Percentiles rank a stretch among this genome's conserved stretches.
Conservation (phyloP, 1,139 yeast genomes). For the Suhomyces yuchorum region DNA sequence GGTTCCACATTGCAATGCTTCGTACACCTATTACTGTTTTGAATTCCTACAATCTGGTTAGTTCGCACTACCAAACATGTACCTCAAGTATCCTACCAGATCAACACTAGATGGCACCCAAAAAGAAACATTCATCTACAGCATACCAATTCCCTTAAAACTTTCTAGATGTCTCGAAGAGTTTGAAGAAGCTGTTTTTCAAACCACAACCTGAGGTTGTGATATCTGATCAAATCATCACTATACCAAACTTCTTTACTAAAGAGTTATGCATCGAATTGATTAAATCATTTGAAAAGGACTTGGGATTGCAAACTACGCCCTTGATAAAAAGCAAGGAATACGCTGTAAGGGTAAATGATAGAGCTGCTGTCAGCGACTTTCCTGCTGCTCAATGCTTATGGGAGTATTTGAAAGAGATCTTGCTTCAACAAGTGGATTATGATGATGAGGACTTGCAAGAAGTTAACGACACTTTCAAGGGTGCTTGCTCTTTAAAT, state of each 20-base stretch:
- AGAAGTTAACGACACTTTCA: slow-evolving; percentile 31
- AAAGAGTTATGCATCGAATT: slow-evolving; percentile 47
- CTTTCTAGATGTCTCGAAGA: slow-evolving; percentile 25
- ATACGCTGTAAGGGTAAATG: slow-evolving; percentile 64
- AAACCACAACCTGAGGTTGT: slow-evolving; percentile 37
- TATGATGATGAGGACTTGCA: slow-evolving; percentile 34
- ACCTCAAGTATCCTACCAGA: background rate
- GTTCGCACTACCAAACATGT: slow-evolving; percentile 5
- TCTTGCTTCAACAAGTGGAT: slow-evolving; percentile 34
- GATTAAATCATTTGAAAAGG: slow-evolving; percentile 37
- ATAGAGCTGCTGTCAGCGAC: slow-evolving; percentile 49
- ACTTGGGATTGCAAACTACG: slow-evolving; percentile 47
- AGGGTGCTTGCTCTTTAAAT: slow-evolving; percentile 51
- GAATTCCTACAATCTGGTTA: too few species aligned
- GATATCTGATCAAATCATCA: slow-evolving; percentile 47
- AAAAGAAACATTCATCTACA: slow-evolving; percentile 6
- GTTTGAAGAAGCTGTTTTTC: slow-evolving; percentile 30
- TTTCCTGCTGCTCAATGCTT: slow-evolving; percentile 38
- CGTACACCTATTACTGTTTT: too few species aligned
- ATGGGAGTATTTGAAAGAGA: slow-evolving; percentile 45
- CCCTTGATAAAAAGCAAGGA: slow-evolving; percentile 51
- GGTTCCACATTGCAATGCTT: too few species aligned
- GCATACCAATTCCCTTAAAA: slow-evolving; percentile 32
- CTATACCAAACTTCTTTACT: slow-evolving; percentile 48
- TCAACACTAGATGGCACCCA: slow-evolving; percentile 14